These are phyloP conservation scores for Pseudozyma hubeiensis DNA, from an alignment of 1,284 basidiomycete genomes.

Conservation along the genomic window DNA sequence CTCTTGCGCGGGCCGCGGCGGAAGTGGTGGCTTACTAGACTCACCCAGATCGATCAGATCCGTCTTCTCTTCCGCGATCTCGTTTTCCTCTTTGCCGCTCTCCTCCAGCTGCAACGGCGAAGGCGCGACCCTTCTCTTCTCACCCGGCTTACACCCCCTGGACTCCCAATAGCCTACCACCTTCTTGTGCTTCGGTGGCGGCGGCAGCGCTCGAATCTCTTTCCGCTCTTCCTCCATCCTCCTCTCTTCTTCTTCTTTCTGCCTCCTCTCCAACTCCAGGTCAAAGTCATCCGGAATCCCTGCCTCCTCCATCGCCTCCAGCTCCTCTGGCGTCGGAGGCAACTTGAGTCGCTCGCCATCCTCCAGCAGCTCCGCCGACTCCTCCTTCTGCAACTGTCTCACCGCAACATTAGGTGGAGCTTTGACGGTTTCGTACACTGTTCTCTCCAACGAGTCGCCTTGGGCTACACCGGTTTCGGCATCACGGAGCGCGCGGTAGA, in stretches of 20 bases:
- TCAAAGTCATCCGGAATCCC: constrained; percentile 67
- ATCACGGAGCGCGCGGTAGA: constrained; percentile 71
- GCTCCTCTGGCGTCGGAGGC: constrained; percentile 64
- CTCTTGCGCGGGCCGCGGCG: constrained; percentile 1
- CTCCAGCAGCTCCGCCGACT: constrained; percentile 45
- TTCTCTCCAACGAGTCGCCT: constrained; percentile 63
- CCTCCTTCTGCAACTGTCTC: constrained; percentile 26
- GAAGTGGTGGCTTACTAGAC: constrained; percentile 14
- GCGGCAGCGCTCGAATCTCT: constrained; percentile 49
- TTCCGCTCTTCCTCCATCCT: constrained; percentile 35
- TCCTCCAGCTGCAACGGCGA: constrained; percentile 11
- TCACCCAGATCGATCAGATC: constrained; percentile 25
- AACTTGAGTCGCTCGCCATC: constrained; percentile 64
- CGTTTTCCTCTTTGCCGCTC: neutral
- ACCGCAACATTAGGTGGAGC: constrained; percentile 38
- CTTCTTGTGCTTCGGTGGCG: constrained; percentile 50
- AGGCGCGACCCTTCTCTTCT: constrained; percentile 20
- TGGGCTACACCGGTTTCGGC: constrained; percentile 73
- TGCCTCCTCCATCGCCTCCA: constrained; percentile 63
- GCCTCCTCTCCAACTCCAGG: constrained; percentile 46
- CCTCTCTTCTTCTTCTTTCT: constrained; percentile 19
- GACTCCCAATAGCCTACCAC: constrained; percentile 34
- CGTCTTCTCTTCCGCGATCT: constrained; percentile 5
- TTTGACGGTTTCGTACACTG: constrained; percentile 49
- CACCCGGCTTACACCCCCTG: constrained; percentile 13